Conservation (phyloP, 805 yeast genomes). For the Blastobotrys americana region DNA sequence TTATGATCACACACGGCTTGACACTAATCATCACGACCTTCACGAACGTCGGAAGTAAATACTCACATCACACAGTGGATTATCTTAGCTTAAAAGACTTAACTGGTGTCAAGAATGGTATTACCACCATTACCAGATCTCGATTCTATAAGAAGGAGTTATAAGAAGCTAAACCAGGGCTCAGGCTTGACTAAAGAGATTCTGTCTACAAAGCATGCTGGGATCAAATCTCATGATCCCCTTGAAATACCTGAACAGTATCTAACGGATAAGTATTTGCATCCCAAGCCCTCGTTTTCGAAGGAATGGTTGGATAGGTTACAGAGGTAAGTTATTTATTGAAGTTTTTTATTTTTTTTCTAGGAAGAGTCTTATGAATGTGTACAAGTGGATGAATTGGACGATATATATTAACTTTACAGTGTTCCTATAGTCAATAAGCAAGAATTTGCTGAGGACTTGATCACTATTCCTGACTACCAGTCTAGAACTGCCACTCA, state of each 20-base stretch:
- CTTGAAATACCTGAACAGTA: conserved; percentile 12
- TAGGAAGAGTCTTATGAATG: background rate
- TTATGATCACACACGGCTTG: too few relatives aligned
- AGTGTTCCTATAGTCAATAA: conserved; percentile 27
- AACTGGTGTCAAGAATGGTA: too few relatives aligned
- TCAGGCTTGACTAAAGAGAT: background rate
- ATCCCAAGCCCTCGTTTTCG: conserved; percentile 55
- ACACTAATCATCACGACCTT: too few relatives aligned
- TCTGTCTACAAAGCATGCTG: background rate
- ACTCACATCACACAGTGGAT: too few relatives aligned
- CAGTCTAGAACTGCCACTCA: conserved; percentile 57
- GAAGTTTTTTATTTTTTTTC: conserved; percentile 4
- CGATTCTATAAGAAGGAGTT: too few relatives aligned
- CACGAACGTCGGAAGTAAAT: too few relatives aligned
- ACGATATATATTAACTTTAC: background rate
- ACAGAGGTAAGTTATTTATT: conserved; percentile 37
- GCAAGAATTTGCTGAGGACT: conserved; percentile 36
- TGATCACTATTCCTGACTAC: conserved; percentile 53
- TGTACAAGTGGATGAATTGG: background rate
- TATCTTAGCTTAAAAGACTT: too few relatives aligned
- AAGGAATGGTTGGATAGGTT: conserved; percentile 67
- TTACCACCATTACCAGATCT: too few relatives aligned
- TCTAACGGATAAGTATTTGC: conserved; percentile 42
- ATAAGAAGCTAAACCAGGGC: background rate
- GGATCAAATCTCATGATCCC: background rate